Evolutionary conservation across 345 rosid species (phyloP).

Genomic region (Melaleuca alternifolia): DNA sequence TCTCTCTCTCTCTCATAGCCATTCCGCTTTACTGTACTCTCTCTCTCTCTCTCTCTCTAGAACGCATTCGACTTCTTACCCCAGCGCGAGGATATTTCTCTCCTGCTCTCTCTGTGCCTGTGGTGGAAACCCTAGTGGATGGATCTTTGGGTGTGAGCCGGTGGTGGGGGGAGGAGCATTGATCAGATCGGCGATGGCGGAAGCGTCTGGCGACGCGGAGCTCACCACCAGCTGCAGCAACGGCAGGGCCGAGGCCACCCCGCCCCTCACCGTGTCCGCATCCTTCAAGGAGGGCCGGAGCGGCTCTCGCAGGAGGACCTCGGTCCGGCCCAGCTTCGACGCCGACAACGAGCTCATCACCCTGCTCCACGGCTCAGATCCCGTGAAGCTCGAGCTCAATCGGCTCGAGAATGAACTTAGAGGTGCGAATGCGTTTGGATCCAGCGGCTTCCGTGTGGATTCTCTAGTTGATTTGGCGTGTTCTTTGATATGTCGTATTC

Average conservation of each 20-base stretch:
- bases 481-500: not conserved
- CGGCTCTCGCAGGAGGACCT: constrained; percentile 54
- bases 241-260: constrained; percentile 10
- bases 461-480: constrained; percentile 5
- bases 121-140: not conserved
- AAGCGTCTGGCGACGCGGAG: constrained; percentile 26
- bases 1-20: not conserved
- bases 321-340: constrained; percentile 75
- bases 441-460: constrained; percentile 30
- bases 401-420: constrained; percentile 95
- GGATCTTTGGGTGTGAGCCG: not conserved
- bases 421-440: constrained; percentile 79
- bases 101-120: not conserved
- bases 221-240: constrained; percentile 4
- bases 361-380: constrained; percentile 95
- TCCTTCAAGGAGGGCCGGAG: constrained; percentile 65
- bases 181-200: constrained; percentile 44
- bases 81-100: not conserved
- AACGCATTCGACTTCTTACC: not conserved
- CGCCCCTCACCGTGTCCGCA: constrained; percentile 39
- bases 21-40: not conserved
- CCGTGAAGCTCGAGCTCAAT: constrained; percentile 91
- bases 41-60: not conserved
- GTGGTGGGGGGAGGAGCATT: not conserved
- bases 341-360: constrained; percentile 88